Percentiles rank a stretch among this genome's conserved stretches.
These are phyloP conservation scores for Skeletonema potamos DNA, from an alignment of 108 stramenopile genomes.

Conservation along the genomic window DNA sequence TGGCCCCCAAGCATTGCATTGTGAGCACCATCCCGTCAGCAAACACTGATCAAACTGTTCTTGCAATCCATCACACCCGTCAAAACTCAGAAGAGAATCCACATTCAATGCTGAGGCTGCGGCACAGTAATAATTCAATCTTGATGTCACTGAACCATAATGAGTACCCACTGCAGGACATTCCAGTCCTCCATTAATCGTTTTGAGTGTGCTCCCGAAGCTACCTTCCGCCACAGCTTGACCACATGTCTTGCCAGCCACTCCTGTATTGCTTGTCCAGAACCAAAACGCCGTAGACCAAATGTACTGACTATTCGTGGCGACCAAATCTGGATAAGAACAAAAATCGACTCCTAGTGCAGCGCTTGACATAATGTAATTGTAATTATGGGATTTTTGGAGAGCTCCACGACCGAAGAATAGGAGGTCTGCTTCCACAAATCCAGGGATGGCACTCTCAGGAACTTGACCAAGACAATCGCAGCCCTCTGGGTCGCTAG, in stretches of 20 bases:
- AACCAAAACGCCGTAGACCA: neutral
- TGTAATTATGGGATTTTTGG: neutral
- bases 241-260: conserved; percentile 2
- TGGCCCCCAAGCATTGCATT: no score
- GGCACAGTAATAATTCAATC: conserved; percentile 1
- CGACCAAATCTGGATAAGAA: neutral
- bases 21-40: no score
- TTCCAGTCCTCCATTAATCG: conserved; percentile 8
- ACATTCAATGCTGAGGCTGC: neutral
- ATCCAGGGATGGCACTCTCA: neutral
- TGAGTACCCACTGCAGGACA: neutral
- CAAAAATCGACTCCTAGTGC: conserved; percentile 1
- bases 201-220: conserved; percentile 15
- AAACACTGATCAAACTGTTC: no score
- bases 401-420: conserved; percentile 8
- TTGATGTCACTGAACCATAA: neutral
- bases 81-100: neutral
- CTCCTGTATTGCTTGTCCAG: neutral
- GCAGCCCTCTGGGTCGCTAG: conserved; percentile 7
- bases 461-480: neutral
- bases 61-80: no score
- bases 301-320: neutral
- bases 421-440: neutral
- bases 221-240: neutral
- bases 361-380: conserved; percentile 3